Evolutionary conservation across 495 filamentous ascomycete species (phyloP).

Genomic region (Penicillium angulare): DNA sequence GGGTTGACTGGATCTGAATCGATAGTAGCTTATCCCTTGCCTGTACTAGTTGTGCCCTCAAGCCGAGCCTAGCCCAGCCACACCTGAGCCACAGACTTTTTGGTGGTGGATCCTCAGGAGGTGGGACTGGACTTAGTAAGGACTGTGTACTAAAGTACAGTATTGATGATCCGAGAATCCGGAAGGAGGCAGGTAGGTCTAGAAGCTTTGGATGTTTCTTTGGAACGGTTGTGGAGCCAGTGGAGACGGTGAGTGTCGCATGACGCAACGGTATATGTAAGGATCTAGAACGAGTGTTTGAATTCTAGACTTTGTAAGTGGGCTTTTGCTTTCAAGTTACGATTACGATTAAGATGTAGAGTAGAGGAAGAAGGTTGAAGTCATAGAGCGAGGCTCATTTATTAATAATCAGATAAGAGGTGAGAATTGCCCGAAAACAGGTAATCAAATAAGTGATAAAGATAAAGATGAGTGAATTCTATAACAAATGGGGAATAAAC

Average conservation of each 20-base stretch:
- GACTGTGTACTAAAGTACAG: neutral
- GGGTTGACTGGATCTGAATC: too few relatives aligned
- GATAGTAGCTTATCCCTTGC: too few relatives aligned
- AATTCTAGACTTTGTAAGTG: neutral
- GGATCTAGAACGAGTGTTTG: neutral
- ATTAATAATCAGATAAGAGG: neutral
- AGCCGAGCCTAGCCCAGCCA: neutral
- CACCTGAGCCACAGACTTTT: too few relatives aligned
- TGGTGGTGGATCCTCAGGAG: too few relatives aligned
- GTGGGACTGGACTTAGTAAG: too few relatives aligned
- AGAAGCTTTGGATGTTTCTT: neutral
- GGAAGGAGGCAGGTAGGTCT: neutral
- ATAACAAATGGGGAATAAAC: conserved; percentile 7
- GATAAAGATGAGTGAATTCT: neutral
- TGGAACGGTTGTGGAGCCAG: neutral
- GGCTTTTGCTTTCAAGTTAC: too few relatives aligned
- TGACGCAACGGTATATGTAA: neutral
- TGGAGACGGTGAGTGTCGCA: neutral
- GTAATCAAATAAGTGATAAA: neutral
- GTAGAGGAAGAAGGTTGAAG: neutral
- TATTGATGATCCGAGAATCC: neutral
- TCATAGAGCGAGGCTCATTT: too few relatives aligned
- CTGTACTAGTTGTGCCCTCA: too few relatives aligned
- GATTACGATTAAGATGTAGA: neutral
- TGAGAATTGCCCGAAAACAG: conserved; percentile 3